A percentile compares a stretch with the other conserved stretches of the same genome.
These are phyloP conservation scores for Alliaria petiolata DNA, from an alignment of 345 rosid species.

Conservation along the genomic window DNA sequence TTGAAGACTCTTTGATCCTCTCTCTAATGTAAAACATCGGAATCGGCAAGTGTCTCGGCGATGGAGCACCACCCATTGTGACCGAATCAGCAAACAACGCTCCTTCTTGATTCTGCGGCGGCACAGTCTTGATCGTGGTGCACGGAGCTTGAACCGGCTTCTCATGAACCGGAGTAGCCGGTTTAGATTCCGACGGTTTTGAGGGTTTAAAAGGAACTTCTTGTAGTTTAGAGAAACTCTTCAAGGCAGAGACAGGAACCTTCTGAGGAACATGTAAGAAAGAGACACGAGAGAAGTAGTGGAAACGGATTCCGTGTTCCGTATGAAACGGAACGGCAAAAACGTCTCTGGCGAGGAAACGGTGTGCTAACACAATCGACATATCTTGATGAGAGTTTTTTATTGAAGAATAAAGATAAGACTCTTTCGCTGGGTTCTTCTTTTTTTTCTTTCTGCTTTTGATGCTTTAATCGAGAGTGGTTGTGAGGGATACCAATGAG, in stretches of 20 bases:
- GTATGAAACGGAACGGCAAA: neutral
- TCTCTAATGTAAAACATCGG: neutral
- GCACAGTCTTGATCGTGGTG: neutral
- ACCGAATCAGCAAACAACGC: neutral
- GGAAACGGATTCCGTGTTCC: neutral
- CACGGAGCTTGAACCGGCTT: neutral
- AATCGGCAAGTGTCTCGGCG: slow-evolving; percentile 11
- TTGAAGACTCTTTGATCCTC: neutral
- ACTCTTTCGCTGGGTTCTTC: too few relatives aligned
- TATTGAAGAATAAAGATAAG: too few relatives aligned
- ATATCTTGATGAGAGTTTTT: too few relatives aligned
- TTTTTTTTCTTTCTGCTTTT: too few relatives aligned
- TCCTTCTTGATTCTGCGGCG: neutral
- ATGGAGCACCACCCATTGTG: neutral
- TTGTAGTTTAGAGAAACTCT: neutral
- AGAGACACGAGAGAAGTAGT: neutral
- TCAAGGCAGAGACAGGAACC: neutral
- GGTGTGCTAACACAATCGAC: too few relatives aligned
- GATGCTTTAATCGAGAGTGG: too few relatives aligned
- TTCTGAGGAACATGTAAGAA: neutral
- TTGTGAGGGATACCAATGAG: too few relatives aligned
- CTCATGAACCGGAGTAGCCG: neutral
- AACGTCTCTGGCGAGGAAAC: too few relatives aligned
- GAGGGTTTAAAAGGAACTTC: neutral
- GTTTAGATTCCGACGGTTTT: neutral